Conservation (phyloP, 495 filamentous ascomycete genomes). For the Lophiotrema nucula region DNA sequence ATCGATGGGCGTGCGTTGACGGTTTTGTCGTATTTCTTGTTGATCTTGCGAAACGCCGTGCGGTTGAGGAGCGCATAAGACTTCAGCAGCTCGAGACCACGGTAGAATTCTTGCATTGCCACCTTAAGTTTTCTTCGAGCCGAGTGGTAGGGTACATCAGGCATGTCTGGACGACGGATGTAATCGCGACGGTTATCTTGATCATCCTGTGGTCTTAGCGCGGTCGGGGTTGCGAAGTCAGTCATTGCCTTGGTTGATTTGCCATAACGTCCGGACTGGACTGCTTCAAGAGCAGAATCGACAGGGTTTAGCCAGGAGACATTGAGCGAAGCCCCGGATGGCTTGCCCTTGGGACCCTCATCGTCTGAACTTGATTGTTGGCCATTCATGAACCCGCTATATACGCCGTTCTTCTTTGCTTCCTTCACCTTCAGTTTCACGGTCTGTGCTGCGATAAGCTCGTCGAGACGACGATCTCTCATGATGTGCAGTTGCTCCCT, state of each 20-base stretch:
- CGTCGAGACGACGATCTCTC: slow-evolving; percentile 72
- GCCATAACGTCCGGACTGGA: slow-evolving; percentile 48
- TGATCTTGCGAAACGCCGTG: slow-evolving; percentile 94
- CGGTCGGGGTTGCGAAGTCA: slow-evolving; percentile 51
- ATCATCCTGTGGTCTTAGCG: slow-evolving; percentile 26
- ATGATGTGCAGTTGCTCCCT: slow-evolving; percentile 83
- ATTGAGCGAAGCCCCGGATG: slow-evolving; percentile 4
- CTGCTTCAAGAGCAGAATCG: slow-evolving; percentile 40
- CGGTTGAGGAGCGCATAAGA: slow-evolving; percentile 84
- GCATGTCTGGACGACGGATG: slow-evolving; percentile 37
- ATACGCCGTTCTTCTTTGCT: slow-evolving; percentile 5
- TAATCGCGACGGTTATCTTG: slow-evolving; percentile 35
- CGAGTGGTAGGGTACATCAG: slow-evolving; percentile 70
- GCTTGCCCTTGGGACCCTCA: not conserved
- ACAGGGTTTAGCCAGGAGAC: slow-evolving; percentile 34
- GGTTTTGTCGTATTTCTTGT: slow-evolving; percentile 96
- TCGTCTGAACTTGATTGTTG: slow-evolving; percentile 25
- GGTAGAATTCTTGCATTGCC: slow-evolving; percentile 88
- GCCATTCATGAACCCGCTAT: slow-evolving; percentile 3
- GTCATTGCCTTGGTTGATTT: slow-evolving; percentile 58
- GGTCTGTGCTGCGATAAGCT: slow-evolving; percentile 53
- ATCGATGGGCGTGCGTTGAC: slow-evolving; percentile 72
- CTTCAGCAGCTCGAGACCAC: slow-evolving; percentile 86
- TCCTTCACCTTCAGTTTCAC: slow-evolving; percentile 37
- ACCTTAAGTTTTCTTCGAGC: slow-evolving; percentile 89